Evolutionary conservation across 2,329 filamentous ascomycete genomes (phyloP), one percentile per base, ranked within the genome.

Genomic region (Penicillium expansum): DNA sequence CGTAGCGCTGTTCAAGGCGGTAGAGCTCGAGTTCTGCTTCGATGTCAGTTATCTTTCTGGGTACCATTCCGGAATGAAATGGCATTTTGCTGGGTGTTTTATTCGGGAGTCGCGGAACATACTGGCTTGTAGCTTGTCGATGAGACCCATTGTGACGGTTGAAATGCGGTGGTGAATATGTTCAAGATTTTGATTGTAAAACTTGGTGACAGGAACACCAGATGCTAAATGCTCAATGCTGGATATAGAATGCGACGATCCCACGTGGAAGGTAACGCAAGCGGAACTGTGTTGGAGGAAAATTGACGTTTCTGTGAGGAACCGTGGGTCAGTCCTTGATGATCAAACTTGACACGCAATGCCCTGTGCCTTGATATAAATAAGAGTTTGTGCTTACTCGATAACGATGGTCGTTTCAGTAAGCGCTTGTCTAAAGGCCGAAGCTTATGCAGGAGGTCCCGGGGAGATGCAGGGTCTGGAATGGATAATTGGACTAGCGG

Each of bases 1-100:
- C 95, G 81, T 97, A 97, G 68, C 91, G 89, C 79, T 97, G 89
- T 80, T 97, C 93, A 65, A 97, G 87, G 48, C 92, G 90, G 82
- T 96, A 94, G 70, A 97, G 86, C 81, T 97, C 92, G 69, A 95
- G 80, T 66, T 77, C 81, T 89, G 85, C 58, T 13, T 16, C 43
- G 18, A 41, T 86, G 82, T 72, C 87, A 82, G 72, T 82, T 81
- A 59, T 84, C 5, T 45, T 29, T 6, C 24, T 5, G 6, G 27
- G 8, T 29, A 27, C 37, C 1, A 8, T 30, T 41, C 7, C 6
- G 22, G 11, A 5, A 29, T 20, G 33, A 20, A 4, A 7, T 35
- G 5, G 29, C 14, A 13, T 24, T 18, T 35, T 20, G 29, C 13
- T 57, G n/a, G 9, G 38, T 27, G 54, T 52, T 18, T 33, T n/a